A percentile compares a stretch with the other conserved stretches of the same genome.
Evolutionary conservation across 129 eudicot species (phyloP).

Genomic region (Chrysanthemum lavandulifolium): DNA sequence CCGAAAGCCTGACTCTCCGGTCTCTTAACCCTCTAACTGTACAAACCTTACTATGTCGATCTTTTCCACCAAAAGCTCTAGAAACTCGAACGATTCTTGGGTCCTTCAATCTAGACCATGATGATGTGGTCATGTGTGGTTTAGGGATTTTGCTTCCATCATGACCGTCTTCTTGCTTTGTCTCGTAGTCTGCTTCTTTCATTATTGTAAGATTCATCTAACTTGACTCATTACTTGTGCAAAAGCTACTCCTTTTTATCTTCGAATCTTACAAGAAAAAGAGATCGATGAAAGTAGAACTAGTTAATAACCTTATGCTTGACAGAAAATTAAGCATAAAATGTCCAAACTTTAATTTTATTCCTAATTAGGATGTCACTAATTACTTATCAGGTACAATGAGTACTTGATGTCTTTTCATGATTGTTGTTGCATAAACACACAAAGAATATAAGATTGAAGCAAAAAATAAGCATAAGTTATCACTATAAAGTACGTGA

Average conservation of each 20-base stretch:
- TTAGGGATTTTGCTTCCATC: constrained; percentile 19
- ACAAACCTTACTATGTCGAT: constrained; percentile 92
- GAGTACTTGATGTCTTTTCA: constrained; percentile 26
- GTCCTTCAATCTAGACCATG: constrained; percentile 87
- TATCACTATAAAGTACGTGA: constrained; percentile 24
- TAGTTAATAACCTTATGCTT: constrained; percentile 6
- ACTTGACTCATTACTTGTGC: constrained; percentile 26
- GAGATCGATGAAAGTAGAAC: constrained; percentile 28
- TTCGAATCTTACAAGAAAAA: constrained; percentile 26
- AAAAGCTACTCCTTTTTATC: constrained; percentile 21
- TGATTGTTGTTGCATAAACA: constrained; percentile 24
- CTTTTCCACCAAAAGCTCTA: constrained; percentile 84
- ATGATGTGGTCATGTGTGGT: constrained; percentile 39
- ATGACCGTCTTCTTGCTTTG: constrained; percentile 38
- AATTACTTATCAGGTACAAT: constrained; percentile 16
- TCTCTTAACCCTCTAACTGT: constrained; percentile 86
- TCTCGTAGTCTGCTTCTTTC: constrained; percentile 30
- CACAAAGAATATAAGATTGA: constrained; percentile 22
- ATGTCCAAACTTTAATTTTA: neutral
- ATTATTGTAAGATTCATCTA: constrained; percentile 40
- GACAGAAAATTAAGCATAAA: constrained; percentile 3
- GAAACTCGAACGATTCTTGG: constrained; percentile 94
- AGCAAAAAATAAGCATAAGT: constrained; percentile 5
- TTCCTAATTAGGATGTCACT: constrained; percentile 10
- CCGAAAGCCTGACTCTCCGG: constrained; percentile 80